Conservation (phyloP, 495 filamentous ascomycete species). For the Talaromyces trachyspermus region DNA sequence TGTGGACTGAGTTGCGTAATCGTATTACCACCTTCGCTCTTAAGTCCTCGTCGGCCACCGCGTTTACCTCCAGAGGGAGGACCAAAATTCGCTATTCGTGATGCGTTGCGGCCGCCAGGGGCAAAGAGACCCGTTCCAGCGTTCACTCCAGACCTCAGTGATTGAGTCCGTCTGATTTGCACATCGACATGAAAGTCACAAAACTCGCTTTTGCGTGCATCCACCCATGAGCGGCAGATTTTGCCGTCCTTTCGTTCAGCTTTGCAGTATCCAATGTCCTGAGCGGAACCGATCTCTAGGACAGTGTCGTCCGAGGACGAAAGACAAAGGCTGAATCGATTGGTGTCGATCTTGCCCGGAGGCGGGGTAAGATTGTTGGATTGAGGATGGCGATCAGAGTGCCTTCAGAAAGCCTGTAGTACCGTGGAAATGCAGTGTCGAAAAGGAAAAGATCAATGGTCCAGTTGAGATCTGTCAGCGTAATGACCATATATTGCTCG, state of each 20-base stretch:
- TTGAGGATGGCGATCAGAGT: slow-evolving; percentile 92
- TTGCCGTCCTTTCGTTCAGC: slow-evolving; percentile 75
- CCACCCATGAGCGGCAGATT: slow-evolving; percentile 76
- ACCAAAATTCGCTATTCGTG: slow-evolving; percentile 40
- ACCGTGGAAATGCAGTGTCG: slow-evolving; percentile 78
- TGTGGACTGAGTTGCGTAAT: slow-evolving; percentile 47
- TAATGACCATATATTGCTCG: slow-evolving; percentile 86
- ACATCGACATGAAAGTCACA: slow-evolving; percentile 90
- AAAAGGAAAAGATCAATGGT: slow-evolving; percentile 90
- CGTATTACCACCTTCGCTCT: slow-evolving; percentile 46
- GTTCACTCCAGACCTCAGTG: slow-evolving; percentile 75
- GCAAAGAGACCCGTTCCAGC: slow-evolving; percentile 41
- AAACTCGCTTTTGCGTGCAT: slow-evolving; percentile 77
- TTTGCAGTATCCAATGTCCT: slow-evolving; percentile 88
- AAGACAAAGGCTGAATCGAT: slow-evolving; percentile 74
- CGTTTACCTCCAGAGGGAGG: slow-evolving; percentile 22
- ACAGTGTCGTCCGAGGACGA: slow-evolving; percentile 79
- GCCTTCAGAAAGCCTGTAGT: slow-evolving; percentile 82
- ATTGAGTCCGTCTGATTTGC: slow-evolving; percentile 62
- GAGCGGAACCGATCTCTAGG: slow-evolving; percentile 76
- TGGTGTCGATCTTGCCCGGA: slow-evolving; percentile 60
- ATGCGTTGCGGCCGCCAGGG: slow-evolving; percentile 36
- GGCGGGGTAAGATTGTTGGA: slow-evolving; percentile 84
- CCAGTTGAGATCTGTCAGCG: slow-evolving; percentile 82
- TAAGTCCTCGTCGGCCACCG: slow-evolving; percentile 27